Evolutionary conservation across 2,329 filamentous ascomycete species (phyloP).

Genomic region (Xylariomycetidae sp.): DNA sequence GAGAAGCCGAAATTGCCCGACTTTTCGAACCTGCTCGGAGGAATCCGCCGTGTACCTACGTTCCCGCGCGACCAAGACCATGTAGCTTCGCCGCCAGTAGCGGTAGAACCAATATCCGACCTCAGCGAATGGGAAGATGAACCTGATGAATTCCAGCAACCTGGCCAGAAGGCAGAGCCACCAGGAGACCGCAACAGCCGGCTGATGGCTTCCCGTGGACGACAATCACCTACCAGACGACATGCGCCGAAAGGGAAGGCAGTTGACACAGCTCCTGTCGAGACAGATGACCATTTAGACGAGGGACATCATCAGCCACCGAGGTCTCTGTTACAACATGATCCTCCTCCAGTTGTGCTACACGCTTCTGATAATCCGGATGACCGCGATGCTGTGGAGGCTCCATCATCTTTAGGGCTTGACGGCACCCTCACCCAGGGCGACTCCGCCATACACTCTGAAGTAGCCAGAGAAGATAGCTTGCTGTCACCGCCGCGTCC

Average conservation of each 20-base stretch:
- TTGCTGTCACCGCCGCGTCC: slow-evolving; percentile 13
- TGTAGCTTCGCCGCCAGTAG: slow-evolving; percentile 5
- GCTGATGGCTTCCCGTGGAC: slow-evolving; percentile 7
- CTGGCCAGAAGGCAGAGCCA: background rate
- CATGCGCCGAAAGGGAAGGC: too few relatives aligned
- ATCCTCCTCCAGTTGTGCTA: too few relatives aligned
- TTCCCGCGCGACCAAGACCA: background rate
- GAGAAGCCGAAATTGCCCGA: slow-evolving; percentile 21
- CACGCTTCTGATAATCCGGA: too few relatives aligned
- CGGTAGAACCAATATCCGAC: slow-evolving; percentile 34
- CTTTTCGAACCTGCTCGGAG: slow-evolving; percentile 20
- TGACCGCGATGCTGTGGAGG: too few relatives aligned
- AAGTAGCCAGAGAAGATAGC: slow-evolving; percentile 2
- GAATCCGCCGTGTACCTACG: too few relatives aligned
- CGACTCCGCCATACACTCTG: background rate
- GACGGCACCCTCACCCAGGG: too few relatives aligned
- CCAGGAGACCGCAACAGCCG: slow-evolving; percentile 1
- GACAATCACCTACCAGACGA: slow-evolving; percentile 6
- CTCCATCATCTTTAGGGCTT: too few relatives aligned
- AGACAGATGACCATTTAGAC: too few relatives aligned
- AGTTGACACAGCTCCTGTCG: too few relatives aligned
- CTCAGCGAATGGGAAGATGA: slow-evolving; percentile 50
- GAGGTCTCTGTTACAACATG: too few relatives aligned
- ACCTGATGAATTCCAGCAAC: slow-evolving; percentile 14
- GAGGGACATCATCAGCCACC: too few relatives aligned